Base-by-base conservation (phyloP, 2,329 filamentous ascomycete genomes). In the Botrytis byssoidea region DNA sequence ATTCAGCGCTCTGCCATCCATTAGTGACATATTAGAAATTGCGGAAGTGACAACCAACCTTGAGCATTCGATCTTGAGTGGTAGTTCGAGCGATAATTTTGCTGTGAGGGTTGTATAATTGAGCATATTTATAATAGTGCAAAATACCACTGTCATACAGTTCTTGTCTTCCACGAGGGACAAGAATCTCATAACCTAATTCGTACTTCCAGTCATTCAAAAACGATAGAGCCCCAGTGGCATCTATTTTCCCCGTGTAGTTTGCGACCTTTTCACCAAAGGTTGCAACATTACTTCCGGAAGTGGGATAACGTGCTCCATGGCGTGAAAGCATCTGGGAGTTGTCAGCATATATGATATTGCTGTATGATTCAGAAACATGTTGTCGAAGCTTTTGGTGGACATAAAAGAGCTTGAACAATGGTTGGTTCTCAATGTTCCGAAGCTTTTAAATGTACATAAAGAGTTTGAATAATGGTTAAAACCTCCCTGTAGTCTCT, bases 11-110 rank as follows among this genome's bases (percentile, higher is more conserved):
- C 79, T 81, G 44, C 7, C 44, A 65, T 77, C 44, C 76, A 57
- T 73, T 40, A 55, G 42, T 22, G 44, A 20, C 60, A 42, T 60
- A 51, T 40, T 22, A 37, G 16, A 40, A 8, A 9, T n/a, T 14
- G 16, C 18, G 8, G 4, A 51, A 35, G 59, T 29, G 7, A 63
- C 44, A 88, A 91, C 76, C 55, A 46, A 80, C 79, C 80, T 94
- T 90, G 35, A 92, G 84, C 92, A 94, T 94, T 37, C 92, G 89
- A 79, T 93, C 89, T 80, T 94, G 91, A 1, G 92, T 93, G 0
- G 92, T 93, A 1, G 91, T 93, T 42, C 92, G 86, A 25, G 89
- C 91, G 73, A 94, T 88, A 74, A 94, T 89, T 83, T 93, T 94
- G 82, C 86, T 90, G 73, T 88, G 87, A 8, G 92, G 89, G 77